Conservation (phyloP, 345 rosid species). For the Triadica sebifera region DNA sequence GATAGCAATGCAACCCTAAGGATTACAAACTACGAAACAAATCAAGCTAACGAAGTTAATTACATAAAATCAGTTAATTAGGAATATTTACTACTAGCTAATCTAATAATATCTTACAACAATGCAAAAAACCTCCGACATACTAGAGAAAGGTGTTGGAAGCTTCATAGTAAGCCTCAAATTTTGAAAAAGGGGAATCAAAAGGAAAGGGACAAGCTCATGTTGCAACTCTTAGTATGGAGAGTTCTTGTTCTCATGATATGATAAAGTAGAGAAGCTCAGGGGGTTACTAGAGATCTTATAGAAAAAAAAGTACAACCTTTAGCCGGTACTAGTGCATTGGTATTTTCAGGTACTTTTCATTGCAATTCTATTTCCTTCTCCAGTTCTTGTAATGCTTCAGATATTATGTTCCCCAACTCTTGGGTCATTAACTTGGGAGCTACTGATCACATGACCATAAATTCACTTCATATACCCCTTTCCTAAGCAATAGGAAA, state of each 20-base stretch:
- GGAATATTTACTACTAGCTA: no score
- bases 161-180: not conserved
- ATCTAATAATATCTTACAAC: no score
- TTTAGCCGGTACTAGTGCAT: not conserved
- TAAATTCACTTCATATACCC: not conserved
- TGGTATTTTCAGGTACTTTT: not conserved
- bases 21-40: no score
- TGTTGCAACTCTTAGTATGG: not conserved
- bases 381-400: not conserved
- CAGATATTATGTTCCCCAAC: not conserved
- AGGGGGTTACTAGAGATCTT: not conserved
- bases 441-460: not conserved
- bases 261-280: not conserved
- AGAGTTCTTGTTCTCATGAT: not conserved
- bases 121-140: not conserved
- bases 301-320: not conserved
- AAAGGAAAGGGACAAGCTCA: not conserved
- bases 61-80: no score
- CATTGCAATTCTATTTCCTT: no score
- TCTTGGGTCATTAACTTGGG: not conserved
- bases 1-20: no score
- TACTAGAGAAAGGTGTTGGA: not conserved
- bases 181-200: not conserved
- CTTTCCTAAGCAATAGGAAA: not conserved
- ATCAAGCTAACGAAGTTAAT: no score